These are phyloP conservation scores for Marasmius tenuissimus DNA, from an alignment of 1,284 basidiomycete genomes.

Conservation along the genomic window DNA sequence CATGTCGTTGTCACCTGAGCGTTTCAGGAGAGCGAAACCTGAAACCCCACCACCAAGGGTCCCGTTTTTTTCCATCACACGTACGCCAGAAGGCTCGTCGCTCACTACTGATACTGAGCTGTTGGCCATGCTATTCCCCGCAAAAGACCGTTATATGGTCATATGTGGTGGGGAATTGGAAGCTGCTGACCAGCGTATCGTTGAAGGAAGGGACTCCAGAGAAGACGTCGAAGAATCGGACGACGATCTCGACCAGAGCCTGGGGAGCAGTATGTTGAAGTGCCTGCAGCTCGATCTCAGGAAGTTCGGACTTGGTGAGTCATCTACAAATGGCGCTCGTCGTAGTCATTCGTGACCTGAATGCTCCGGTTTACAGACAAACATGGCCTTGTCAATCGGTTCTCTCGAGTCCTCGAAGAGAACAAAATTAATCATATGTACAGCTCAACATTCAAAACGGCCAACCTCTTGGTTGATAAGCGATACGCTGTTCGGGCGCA, in stretches of 20 bases:
- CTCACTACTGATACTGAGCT: constrained; percentile 64
- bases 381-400: constrained; percentile 74
- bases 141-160: constrained; percentile 69
- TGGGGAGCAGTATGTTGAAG: constrained; percentile 42
- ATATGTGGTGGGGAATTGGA: constrained; percentile 70
- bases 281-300: constrained; percentile 72
- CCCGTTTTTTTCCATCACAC: constrained; percentile 78
- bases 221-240: constrained; percentile 11
- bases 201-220: constrained; percentile 32
- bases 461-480: constrained; percentile 67
- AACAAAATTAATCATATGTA: constrained; percentile 83
- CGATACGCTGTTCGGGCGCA: constrained; percentile 27
- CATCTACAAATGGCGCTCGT: neutral
- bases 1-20: neutral
- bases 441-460: constrained; percentile 81
- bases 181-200: constrained; percentile 43
- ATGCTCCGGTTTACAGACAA: constrained; percentile 47
- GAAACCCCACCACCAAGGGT: constrained; percentile 28
- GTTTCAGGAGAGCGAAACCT: constrained; percentile 1
- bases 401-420: constrained; percentile 69
- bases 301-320: constrained; percentile 42
- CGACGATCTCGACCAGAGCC: constrained; percentile 31
- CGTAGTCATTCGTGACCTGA: neutral
- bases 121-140: constrained; percentile 65
- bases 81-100: constrained; percentile 72